Base-by-base conservation (phyloP, 805 yeast species). In the Yamadazyma kitorensis region DNA sequence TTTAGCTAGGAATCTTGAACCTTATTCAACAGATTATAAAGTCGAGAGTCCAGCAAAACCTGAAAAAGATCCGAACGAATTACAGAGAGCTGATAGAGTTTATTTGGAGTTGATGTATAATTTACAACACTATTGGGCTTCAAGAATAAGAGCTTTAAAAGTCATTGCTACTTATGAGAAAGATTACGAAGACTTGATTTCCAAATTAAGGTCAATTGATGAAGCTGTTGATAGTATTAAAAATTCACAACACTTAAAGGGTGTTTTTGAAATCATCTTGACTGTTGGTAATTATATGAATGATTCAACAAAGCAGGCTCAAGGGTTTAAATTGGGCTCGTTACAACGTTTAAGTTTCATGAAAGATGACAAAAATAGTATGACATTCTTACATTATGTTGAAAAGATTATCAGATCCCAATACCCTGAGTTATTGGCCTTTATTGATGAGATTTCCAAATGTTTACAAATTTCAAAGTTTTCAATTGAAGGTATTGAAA, bases 211-310 rank as follows among this genome's bases (percentile, higher is more conserved):
- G 37, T 54, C 70, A 9, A 61, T 83, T 25, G 88, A 82, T 47
- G 73, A 68, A 30, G 82, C 84, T 0, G 70, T 80, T 15, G 74
- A 68, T 19, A 65, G 72, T 18, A 62, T 84, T 16, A 67, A 63
- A 33, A 59, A 64, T 10, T 81, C 87, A 0, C 48, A 64, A 12
- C 69, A 76, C 24, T 68, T 84, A 49, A 70, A 76, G 42, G 68
- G 69, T 34, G 73, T 83, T 3, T 70, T 84, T 40, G 78, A 74
- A 41, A 74, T 84, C 27, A 80, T 84, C 40, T 74, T 81, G 44
- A 78, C 80, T 10, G 76, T 84, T 37, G 94, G 93, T 41, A 84
- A 84, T 48, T 82, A 75, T 47, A 84, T 84, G 93, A 84, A 84
- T 52, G 87, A 81, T 48, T 57, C 69, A 5, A 67, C 81, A 4